Conservation (phyloP, 2,329 filamentous ascomycete genomes). For the Cordyceps cateniannulata region DNA sequence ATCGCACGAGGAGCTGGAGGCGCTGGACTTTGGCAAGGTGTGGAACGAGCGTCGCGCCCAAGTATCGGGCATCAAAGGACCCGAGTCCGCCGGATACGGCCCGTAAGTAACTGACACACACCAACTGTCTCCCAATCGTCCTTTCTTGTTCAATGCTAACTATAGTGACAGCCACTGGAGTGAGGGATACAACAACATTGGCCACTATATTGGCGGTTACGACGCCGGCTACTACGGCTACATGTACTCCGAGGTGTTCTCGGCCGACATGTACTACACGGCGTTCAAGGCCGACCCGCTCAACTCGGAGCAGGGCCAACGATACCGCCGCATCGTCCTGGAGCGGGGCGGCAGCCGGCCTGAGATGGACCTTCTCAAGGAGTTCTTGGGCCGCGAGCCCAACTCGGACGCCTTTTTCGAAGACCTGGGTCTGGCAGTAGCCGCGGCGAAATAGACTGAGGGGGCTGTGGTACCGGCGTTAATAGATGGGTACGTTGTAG, state of each 20-base stretch:
- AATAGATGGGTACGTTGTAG: neutral
- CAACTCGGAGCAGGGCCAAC: slow-evolving; percentile 64
- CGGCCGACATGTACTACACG: slow-evolving; percentile 77
- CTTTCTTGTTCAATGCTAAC: neutral
- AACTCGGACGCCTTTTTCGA: slow-evolving; percentile 74
- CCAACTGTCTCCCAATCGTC: neutral
- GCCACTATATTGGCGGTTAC: slow-evolving; percentile 77
- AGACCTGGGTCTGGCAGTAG: slow-evolving; percentile 52
- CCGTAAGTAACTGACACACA: slow-evolving; percentile 35
- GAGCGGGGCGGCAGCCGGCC: slow-evolving; percentile 73
- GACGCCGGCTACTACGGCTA: slow-evolving; percentile 61
- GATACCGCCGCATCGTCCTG: slow-evolving; percentile 72
- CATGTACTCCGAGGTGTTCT: slow-evolving; percentile 68
- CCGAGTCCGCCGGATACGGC: slow-evolving; percentile 55
- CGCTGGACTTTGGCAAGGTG: slow-evolving; percentile 55
- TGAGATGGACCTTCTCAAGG: slow-evolving; percentile 72
- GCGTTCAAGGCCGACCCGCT: slow-evolving; percentile 75
- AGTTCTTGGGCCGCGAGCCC: slow-evolving; percentile 71
- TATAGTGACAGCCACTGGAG: slow-evolving; percentile 52
- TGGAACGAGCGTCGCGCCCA: slow-evolving; percentile 70
- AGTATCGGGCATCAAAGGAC: slow-evolving; percentile 68
- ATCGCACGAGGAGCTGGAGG: slow-evolving; percentile 58
- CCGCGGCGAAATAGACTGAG: neutral
- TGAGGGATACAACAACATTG: slow-evolving; percentile 72
- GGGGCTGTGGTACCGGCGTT: neutral